Base-by-base conservation (phyloP, 495 filamentous ascomycete species). In the Penicillium argentinense region DNA sequence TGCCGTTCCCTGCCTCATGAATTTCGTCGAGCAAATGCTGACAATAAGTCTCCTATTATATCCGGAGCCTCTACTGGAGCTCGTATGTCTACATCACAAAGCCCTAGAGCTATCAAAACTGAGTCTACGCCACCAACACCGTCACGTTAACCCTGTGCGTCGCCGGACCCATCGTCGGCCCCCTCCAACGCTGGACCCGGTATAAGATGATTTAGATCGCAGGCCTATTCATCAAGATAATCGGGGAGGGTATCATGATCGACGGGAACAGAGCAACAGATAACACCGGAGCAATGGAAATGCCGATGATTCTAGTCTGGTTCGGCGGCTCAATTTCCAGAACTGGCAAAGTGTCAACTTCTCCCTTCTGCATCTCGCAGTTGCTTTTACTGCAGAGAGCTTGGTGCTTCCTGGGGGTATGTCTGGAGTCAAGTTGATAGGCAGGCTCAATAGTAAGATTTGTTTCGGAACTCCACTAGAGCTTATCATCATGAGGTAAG, bases 171-270 rank as follows among this genome's bases (percentile, higher is more conserved):
- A 3, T 54, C 4, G 36, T 26, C 18, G 45, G 51, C 1, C 41
- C 49, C 19, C 42, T 49, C 0, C 45, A 54, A 7, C 40, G 27
- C 2, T 41, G 34, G 21, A 40, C 53, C 17, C 52, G 62, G 6
- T 61, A 62, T 34, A 66, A 66, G 51, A 49, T 49, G 3, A 44
- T 60, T 32, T 46, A 60, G 38, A 62, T 62, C n/a, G 17, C 57
- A 12, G 57, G 60, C 2, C 47, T 62, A 2, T 25, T 57, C 9
- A 32, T 56, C 37, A 62, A 60, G 26, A 57, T 62, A 13, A 18
- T 49, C 26, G 47, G 51, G 7, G 36, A 30, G 25, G 42, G 32
- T 12, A 42, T 45, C 3, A 54, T 57, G 54, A 42, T 64, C 9
- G 47, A 53, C 21, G 60, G 55, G 3, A 57, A 64, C 40, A 52